Evolutionary conservation across 1,139 yeast genomes (phyloP), one percentile per base, ranked within the genome.

Genomic region (Lodderomyces pseudojiufengensis): DNA sequence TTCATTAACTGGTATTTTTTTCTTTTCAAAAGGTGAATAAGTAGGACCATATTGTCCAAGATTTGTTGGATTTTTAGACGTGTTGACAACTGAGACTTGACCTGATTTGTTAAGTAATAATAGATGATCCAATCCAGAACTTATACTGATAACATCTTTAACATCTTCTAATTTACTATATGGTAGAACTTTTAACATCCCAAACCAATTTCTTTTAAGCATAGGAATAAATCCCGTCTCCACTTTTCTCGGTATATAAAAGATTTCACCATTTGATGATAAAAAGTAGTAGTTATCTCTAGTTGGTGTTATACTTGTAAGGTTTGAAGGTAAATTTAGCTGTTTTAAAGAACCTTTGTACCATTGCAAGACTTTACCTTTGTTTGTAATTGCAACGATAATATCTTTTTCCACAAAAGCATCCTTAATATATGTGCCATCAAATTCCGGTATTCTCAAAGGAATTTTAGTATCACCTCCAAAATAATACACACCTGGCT

Each of bases 21-120:
- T 40, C 3, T 43, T 39, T 2, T 41, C 78, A 48, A 77, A 79
- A 39, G 86, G 90, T 1, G 95, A 79, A 47, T 67, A 74, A 10
- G 64, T 58, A 0, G 95, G 94, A 10, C 97, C 97, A 57, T 73
- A 85, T 59, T 90, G 97, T 5, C 97, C 97, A 46, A 27, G 82
- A 71, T 59, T 74, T 24, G 16, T 51, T 36, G 36, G 61, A 45
- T 36, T 50, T 15, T 54, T 45, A 0, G 80, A 79, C 0, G 94
- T 75, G 10, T 84, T 72, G 7, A 80, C 70, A 1, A 85, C 67
- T 47, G 72, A 84, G 0, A 85, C 78, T 27, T 78, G 68, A 0
- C 94, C 92, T n/a, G 66, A 54, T 30, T 70, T 63, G 0, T 84
- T 71, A 32, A 86, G 58, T 9, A 84, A 59, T 18, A 85, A 66